A percentile compares a stretch with the other conserved stretches of the same genome.
Evolutionary conservation across 306 rosid species (phyloP).

Genomic region (Lotus japonicus): DNA sequence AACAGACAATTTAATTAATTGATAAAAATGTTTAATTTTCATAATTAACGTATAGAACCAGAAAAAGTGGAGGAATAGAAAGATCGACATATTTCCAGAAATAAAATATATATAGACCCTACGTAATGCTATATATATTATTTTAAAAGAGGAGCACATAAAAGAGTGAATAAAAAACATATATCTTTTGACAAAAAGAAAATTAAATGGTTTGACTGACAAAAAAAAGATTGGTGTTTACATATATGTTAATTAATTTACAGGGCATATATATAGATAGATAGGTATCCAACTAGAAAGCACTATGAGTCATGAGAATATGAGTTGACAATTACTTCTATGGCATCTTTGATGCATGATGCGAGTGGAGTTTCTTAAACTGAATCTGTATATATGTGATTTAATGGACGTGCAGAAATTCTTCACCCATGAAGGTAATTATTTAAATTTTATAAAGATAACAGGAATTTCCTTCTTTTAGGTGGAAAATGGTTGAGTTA

Average conservation of each 20-base stretch:
- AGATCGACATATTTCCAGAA: background rate
- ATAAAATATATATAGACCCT: background rate
- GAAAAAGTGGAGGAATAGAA: background rate
- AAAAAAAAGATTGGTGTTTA: background rate
- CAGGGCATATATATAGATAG: background rate
- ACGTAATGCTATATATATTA: background rate
- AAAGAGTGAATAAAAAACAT: background rate
- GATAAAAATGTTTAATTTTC: too few relatives aligned
- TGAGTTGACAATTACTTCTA: constrained; percentile 1
- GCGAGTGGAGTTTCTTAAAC: constrained; percentile 1
- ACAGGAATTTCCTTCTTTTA: background rate
- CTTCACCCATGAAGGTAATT: background rate
- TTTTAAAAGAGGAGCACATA: background rate
- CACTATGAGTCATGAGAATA: background rate
- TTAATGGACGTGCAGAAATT: background rate
- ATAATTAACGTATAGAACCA: too few relatives aligned
- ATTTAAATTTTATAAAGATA: background rate
- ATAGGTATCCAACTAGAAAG: background rate
- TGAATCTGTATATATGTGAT: background rate
- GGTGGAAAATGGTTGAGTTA: too few relatives aligned
- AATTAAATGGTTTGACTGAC: background rate
- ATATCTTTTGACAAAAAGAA: background rate
- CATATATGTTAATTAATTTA: background rate
- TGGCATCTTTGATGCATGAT: constrained; percentile 13
- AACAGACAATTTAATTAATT: too few relatives aligned